These are phyloP conservation scores for Torulaspora delbrueckii DNA, from an alignment of 805 yeast species.

Conservation along the genomic window DNA sequence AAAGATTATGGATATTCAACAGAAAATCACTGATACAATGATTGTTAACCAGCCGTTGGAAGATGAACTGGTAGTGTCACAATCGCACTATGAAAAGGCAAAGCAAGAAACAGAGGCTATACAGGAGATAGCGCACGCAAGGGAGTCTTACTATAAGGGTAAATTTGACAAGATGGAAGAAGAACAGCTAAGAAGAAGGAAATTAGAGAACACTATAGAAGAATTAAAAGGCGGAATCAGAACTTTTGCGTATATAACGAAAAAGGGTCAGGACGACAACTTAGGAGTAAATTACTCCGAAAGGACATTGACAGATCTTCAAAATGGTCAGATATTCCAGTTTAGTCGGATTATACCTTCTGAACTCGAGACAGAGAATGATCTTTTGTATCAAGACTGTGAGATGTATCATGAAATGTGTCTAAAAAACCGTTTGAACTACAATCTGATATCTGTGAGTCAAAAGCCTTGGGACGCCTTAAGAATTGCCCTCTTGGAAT, in stretches of 20 bases:
- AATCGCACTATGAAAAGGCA: constrained; percentile 18
- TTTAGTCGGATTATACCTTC: constrained; percentile 28
- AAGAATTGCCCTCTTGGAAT: constrained; percentile 16
- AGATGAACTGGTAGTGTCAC: constrained; percentile 23
- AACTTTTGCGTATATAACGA: constrained; percentile 25
- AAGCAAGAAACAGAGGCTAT: constrained; percentile 22
- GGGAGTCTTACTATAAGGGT: constrained; percentile 22
- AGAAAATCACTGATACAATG: constrained; percentile 1
- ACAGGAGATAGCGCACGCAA: constrained; percentile 20
- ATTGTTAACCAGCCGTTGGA: constrained; percentile 19
- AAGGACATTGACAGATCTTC: background rate
- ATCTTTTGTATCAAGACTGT: constrained; percentile 27
- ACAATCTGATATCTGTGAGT: constrained; percentile 25
- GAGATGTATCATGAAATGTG: constrained; percentile 30
- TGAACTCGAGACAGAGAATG: constrained; percentile 16
- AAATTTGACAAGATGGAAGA: constrained; percentile 32
- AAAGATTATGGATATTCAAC: constrained; percentile 13
- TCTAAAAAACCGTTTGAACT: constrained; percentile 19
- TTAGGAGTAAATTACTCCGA: constrained; percentile 18
- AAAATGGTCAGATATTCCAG: constrained; percentile 1
- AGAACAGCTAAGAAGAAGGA: constrained; percentile 39
- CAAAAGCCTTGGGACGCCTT: constrained; percentile 17
- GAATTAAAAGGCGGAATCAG: constrained; percentile 36
- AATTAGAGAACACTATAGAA: constrained; percentile 48
- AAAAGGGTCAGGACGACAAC: background rate